Percentiles rank a stretch among this genome's conserved stretches.
phyloP scores from a whole-genome alignment of 2,329 filamentous ascomycete genomes.

The Alternaria ventricosa region DNA sequence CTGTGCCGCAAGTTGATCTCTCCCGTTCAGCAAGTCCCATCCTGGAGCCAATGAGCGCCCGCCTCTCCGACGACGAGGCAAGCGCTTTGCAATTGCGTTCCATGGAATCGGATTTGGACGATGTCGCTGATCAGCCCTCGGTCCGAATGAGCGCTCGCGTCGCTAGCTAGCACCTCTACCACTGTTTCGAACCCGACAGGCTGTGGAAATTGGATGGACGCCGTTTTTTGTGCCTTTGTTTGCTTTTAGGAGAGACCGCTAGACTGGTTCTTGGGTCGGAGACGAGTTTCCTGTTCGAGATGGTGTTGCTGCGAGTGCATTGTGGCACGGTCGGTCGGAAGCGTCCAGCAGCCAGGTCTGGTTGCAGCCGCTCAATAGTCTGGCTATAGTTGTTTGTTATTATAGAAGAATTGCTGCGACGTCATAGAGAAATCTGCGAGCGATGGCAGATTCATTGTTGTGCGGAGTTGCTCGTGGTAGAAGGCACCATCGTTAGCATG shows the following conservation, averaged over 20 bases:
- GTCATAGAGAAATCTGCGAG: background rate
- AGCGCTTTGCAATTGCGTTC: constrained; percentile 18
- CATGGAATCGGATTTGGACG: constrained; percentile 34
- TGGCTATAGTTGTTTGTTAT: background rate
- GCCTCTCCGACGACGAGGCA: constrained; percentile 35
- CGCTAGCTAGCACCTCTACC: constrained; percentile 10
- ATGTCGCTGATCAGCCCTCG: constrained; percentile 39
- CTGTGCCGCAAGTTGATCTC: constrained; percentile 38
- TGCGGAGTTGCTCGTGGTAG: background rate
- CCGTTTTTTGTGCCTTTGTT: background rate
- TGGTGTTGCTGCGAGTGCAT: background rate
- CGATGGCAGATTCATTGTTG: background rate
- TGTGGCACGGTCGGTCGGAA: background rate
- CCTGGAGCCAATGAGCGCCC: constrained; percentile 45
- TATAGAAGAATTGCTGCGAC: background rate
- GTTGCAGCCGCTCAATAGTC: background rate
- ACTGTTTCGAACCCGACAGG: background rate
- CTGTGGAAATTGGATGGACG: constrained; percentile 1
- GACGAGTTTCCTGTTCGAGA: background rate
- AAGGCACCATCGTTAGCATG: background rate
- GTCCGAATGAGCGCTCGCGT: constrained; percentile 44
- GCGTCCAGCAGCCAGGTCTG: background rate
- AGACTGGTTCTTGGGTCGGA: constrained; percentile 3
- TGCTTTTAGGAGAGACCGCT: background rate
- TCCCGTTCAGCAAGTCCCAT: constrained; percentile 43